Evolutionary conservation across 805 yeast genomes (phyloP).

Genomic region (Kodamaea fukazawae): DNA sequence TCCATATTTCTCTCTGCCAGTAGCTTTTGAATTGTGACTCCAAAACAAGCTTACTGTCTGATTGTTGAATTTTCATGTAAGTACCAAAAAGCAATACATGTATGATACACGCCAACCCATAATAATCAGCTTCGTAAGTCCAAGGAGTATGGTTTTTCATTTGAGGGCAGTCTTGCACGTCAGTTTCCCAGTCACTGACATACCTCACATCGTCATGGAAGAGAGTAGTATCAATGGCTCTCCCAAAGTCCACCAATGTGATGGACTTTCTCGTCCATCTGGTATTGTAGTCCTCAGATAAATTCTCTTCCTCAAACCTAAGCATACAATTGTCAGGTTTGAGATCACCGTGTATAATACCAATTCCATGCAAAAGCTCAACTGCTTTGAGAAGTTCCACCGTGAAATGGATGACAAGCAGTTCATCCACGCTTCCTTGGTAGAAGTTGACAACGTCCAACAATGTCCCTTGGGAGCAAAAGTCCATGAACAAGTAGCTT

Average conservation of each 20-base stretch:
- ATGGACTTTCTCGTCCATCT: constrained; percentile 54
- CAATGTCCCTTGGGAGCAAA: constrained; percentile 67
- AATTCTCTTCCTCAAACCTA: constrained; percentile 37
- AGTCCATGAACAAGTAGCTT: constrained; percentile 63
- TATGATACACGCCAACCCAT: constrained; percentile 72
- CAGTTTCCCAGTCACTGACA: constrained; percentile 56
- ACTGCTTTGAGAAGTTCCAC: constrained; percentile 60
- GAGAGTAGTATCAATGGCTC: constrained; percentile 68
- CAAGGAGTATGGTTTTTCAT: constrained; percentile 60
- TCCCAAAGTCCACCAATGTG: constrained; percentile 75
- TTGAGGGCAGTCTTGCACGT: constrained; percentile 70
- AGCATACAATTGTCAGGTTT: constrained; percentile 87
- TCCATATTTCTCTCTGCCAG: constrained; percentile 77
- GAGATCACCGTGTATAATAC: constrained; percentile 80
- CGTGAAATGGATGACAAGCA: constrained; percentile 58
- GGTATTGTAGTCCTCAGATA: constrained; percentile 22
- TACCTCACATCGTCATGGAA: constrained; percentile 52
- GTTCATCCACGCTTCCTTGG: constrained; percentile 50
- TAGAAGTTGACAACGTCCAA: constrained; percentile 61
- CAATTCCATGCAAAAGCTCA: constrained; percentile 58
- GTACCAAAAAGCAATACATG: constrained; percentile 74
- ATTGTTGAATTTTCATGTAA: constrained; percentile 44
- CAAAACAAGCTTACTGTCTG: constrained; percentile 26
- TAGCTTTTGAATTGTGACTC: constrained; percentile 58
- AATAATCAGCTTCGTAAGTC: constrained; percentile 81